Conservation (phyloP, 2,329 filamentous ascomycete genomes). For the Epichloe scottii region DNA sequence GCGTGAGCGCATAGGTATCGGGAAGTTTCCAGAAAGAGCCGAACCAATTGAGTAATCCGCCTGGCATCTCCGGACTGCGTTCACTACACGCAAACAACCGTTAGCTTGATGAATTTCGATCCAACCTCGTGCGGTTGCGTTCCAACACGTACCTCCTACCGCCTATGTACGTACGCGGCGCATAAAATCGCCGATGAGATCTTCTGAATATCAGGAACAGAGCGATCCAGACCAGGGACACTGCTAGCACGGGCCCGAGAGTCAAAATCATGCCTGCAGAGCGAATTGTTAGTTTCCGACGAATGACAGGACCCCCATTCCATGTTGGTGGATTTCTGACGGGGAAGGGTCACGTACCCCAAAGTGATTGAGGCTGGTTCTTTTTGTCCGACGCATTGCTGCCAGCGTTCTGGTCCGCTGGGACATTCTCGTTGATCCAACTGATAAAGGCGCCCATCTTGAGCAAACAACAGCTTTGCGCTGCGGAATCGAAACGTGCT, state of each 20-base stretch:
- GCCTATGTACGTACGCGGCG: constrained; percentile 38
- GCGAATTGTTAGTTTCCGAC: constrained; percentile 4
- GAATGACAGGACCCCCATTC: neutral
- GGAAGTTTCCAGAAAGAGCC: constrained; percentile 46
- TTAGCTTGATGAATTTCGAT: neutral
- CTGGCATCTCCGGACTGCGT: constrained; percentile 41
- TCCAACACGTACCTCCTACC: constrained; percentile 30
- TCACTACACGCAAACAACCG: constrained; percentile 25
- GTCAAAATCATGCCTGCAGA: constrained; percentile 32
- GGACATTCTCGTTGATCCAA: constrained; percentile 23
- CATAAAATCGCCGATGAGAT: constrained; percentile 39
- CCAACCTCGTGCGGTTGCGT: neutral
- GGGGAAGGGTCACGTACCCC: constrained; percentile 15
- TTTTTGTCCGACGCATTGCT: constrained; percentile 3
- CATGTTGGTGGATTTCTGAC: neutral
- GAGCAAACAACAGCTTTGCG: constrained; percentile 8
- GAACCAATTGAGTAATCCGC: constrained; percentile 51
- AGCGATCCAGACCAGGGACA: constrained; percentile 34
- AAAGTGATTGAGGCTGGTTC: constrained; percentile 21
- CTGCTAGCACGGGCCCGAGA: constrained; percentile 38
- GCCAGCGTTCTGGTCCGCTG: constrained; percentile 13
- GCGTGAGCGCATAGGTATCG: constrained; percentile 72
- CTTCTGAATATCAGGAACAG: constrained; percentile 38
- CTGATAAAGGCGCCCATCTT: constrained; percentile 26
- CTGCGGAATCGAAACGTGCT: neutral